Percentiles rank a stretch among this genome's conserved stretches.
phyloP scores from a whole-genome alignment of 352 stramenopile genomes.

The Globisporangium iwayamae region DNA sequence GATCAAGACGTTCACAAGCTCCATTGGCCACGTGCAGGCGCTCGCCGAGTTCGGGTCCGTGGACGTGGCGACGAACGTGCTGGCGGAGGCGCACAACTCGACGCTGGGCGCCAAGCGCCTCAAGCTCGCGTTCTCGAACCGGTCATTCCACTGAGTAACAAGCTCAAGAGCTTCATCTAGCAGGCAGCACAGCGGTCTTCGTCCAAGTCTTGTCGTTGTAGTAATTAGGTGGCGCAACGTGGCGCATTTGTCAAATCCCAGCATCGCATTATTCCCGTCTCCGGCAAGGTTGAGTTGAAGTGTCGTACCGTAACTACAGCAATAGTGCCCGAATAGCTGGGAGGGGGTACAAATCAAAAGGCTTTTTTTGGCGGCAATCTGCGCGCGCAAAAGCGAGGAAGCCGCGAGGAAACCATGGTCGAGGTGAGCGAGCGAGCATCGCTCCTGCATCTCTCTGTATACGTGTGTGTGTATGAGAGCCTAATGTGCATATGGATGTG shows the following conservation, averaged over 20 bases:
- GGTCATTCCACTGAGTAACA: conserved; percentile 27
- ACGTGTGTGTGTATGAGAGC: not conserved
- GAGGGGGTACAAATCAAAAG: not conserved
- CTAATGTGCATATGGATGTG: not conserved
- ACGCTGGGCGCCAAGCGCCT: conserved; percentile 30
- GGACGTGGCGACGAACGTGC: conserved; percentile 49
- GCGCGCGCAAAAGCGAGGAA: conserved; percentile 1
- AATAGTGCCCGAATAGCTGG: not conserved
- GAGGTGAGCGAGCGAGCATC: conserved; percentile 3
- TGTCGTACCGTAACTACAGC: not conserved
- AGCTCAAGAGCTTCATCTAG: not conserved
- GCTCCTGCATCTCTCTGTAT: not conserved
- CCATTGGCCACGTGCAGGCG: conserved; percentile 45
- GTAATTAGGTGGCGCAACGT: not conserved
- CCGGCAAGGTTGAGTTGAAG: not conserved
- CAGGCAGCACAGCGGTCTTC: not conserved
- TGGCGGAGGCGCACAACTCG: conserved; percentile 49
- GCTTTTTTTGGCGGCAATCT: conserved; percentile 7
- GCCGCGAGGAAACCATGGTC: not conserved
- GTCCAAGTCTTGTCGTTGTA: not conserved
- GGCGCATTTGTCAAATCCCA: not conserved
- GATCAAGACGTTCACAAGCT: conserved; percentile 43
- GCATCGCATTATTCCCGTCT: not conserved
- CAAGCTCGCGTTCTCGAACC: conserved; percentile 61
- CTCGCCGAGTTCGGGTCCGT: conserved; percentile 49